These are phyloP conservation scores for Casuarina equisetifolia DNA, from an alignment of 306 rosid genomes.

Conservation along the genomic window DNA sequence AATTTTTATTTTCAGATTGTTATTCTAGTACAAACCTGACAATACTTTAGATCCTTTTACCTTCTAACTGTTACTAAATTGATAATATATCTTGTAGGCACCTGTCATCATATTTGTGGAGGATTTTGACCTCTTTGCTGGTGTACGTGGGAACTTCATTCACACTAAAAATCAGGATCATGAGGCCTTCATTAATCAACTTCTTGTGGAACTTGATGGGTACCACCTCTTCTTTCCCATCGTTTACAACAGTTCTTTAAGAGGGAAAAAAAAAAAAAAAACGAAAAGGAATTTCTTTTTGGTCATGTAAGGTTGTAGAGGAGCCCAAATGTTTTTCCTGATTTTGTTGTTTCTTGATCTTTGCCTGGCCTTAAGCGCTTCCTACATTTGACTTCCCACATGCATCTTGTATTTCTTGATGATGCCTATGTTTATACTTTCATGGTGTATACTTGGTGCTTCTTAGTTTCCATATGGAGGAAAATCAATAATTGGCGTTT, in stretches of 20 bases:
- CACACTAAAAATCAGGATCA: constrained; percentile 97
- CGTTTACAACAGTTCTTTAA: not conserved
- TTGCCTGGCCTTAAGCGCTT: not conserved
- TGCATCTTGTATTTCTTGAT: not conserved
- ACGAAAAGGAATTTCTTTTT: too few relatives aligned
- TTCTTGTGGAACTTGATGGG: constrained; percentile 99
- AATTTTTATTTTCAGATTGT: constrained; percentile 8
- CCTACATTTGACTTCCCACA: not conserved
- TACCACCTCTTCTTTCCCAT: constrained; percentile 36
- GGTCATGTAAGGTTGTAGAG: not conserved
- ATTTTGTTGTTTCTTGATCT: not conserved
- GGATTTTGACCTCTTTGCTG: constrained; percentile 98
- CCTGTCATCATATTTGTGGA: constrained; percentile 97
- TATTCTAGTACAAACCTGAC: constrained; percentile 7
- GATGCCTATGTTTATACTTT: not conserved
- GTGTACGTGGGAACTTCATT: constrained; percentile 84
- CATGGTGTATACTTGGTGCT: not conserved
- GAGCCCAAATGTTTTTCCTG: not conserved
- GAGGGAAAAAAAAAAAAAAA: not conserved
- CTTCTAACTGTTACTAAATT: constrained; percentile 32
- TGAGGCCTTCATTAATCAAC: constrained; percentile 94
- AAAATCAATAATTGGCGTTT: not conserved
- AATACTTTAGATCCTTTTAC: constrained; percentile 13
- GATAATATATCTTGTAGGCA: constrained; percentile 55
- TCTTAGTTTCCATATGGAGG: not conserved